These are phyloP conservation scores for Puccinia novopanici DNA, from an alignment of 1,284 basidiomycete genomes.

Conservation along the genomic window DNA sequence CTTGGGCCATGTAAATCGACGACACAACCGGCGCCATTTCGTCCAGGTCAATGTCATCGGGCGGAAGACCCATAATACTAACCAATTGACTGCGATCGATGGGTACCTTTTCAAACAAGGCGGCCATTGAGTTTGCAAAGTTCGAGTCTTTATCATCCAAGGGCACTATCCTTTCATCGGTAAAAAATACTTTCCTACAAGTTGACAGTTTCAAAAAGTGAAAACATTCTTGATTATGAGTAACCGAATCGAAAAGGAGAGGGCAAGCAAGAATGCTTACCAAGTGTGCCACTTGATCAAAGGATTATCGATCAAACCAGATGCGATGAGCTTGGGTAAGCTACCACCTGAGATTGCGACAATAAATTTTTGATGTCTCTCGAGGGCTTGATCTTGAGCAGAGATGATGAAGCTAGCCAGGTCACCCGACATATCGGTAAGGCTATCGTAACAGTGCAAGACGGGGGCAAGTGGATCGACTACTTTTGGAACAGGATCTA, in stretches of 20 bases:
- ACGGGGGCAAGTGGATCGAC: conserved; percentile 52
- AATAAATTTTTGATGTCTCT: conserved; percentile 59
- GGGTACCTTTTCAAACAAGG: conserved; percentile 59
- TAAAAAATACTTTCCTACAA: conserved; percentile 59
- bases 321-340: conserved; percentile 59
- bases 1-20: conserved; percentile 88
- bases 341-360: conserved; percentile 59
- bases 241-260: not conserved
- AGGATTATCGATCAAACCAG: conserved; percentile 56
- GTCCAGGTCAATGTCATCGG: conserved; percentile 74
- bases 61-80: conserved; percentile 57
- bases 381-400: conserved; percentile 59
- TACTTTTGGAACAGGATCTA: conserved; percentile 32
- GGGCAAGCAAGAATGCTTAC: conserved; percentile 50
- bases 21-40: conserved; percentile 78
- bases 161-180: conserved; percentile 59
- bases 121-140: conserved; percentile 57
- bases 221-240: not conserved
- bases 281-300: conserved; percentile 60
- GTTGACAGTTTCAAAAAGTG: not conserved
- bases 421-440: conserved; percentile 55
- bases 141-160: conserved; percentile 58
- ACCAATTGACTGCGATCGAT: conserved; percentile 58
- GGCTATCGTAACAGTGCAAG: conserved; percentile 56
- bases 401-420: conserved; percentile 58